Conservation (phyloP, 345 rosid genomes). For the Toxicodendron radicans region DNA sequence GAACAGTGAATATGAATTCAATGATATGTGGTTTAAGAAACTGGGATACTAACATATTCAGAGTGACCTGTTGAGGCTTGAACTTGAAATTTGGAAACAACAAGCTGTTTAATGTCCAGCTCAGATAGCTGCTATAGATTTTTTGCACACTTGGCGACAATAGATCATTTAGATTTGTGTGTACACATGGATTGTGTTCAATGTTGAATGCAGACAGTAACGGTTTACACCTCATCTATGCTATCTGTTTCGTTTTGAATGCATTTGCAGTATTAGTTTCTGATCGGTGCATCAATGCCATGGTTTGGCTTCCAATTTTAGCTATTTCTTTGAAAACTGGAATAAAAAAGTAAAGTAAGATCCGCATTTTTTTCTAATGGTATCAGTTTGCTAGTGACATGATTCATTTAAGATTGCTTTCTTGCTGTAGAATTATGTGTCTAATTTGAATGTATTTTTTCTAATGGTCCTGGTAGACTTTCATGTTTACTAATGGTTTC, state of each 20-base stretch:
- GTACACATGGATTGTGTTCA: neutral
- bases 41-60: neutral
- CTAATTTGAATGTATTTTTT: too few species aligned
- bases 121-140: neutral
- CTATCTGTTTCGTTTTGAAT: conserved; percentile 6
- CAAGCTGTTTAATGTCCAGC: neutral
- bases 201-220: neutral
- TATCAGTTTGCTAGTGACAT: neutral
- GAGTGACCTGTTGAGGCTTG: neutral
- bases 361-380: neutral
- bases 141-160: neutral
- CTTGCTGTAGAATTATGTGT: too few species aligned
- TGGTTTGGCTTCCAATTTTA: neutral
- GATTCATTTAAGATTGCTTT: neutral
- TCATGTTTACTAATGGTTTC: too few species aligned
- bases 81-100: neutral
- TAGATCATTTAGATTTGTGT: neutral
- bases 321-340: neutral
- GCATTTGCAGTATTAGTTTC: neutral
- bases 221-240: neutral
- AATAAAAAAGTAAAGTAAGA: neutral
- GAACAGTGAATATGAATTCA: neutral
- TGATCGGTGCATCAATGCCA: neutral
- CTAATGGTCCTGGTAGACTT: too few species aligned
- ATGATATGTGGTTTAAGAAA: neutral